phyloP scores from a whole-genome alignment of 139 green algal genomes.

The Picochlorum sp. region DNA sequence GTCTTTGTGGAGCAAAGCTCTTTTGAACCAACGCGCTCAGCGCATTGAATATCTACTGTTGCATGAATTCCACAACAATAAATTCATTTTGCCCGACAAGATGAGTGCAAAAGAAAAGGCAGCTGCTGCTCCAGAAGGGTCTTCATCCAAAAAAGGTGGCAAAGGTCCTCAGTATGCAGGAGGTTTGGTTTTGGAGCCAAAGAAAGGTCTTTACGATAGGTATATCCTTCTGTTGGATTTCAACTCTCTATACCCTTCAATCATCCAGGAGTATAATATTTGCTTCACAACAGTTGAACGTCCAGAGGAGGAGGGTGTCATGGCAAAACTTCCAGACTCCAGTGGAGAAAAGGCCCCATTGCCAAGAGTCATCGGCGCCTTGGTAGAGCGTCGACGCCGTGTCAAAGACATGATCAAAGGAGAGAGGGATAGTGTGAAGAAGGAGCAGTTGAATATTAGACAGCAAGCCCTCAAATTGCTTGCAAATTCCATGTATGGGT shows the following conservation, averaged over 20 bases:
- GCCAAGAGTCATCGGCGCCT: constrained; percentile 37
- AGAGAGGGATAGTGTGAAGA: constrained; percentile 56
- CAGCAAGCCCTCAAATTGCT: constrained; percentile 92
- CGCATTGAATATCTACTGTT: constrained; percentile 98
- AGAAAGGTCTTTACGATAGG: constrained; percentile 97
- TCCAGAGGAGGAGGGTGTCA: constrained; percentile 26
- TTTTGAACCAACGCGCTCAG: constrained; percentile 81
- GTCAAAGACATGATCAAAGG: constrained; percentile 75
- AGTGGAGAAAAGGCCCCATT: constrained; percentile 50
- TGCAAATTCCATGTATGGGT: constrained; percentile 98
- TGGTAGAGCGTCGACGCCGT: constrained; percentile 67
- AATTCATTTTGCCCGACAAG: constrained; percentile 96
- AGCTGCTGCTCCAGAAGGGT: constrained; percentile 9
- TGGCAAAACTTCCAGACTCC: constrained; percentile 24
- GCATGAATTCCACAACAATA: constrained; percentile 95
- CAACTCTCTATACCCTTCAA: constrained; percentile 98
- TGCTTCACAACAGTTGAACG: constrained; percentile 96
- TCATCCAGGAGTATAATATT: constrained; percentile 99
- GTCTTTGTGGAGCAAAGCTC: constrained; percentile 65
- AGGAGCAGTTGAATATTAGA: constrained; percentile 58
- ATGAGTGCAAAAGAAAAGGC: constrained; percentile 44
- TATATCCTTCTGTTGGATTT: constrained; percentile 97
- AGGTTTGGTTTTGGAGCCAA: constrained; percentile 96
- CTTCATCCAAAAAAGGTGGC: constrained; percentile 11
- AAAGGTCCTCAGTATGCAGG: constrained; percentile 68